Base-by-base conservation (phyloP, 495 filamentous ascomycete genomes). In the Hypoxylon trugodes region DNA sequence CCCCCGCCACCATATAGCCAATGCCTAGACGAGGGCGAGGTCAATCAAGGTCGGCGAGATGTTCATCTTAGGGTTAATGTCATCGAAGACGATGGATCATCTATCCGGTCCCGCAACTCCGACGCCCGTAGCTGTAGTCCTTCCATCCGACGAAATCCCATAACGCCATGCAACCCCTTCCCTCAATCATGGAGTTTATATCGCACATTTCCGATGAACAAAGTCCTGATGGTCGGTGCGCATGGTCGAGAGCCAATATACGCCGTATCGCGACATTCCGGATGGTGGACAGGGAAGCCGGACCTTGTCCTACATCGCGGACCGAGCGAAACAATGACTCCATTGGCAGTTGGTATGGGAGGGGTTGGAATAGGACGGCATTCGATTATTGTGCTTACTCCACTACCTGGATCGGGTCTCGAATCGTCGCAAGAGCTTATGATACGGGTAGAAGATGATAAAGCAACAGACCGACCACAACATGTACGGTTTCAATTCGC, bases 171-270 rank as follows among this genome's bases (percentile, higher is more conserved):
- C 21, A 26, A 21, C 8, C 26, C 41, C 1, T 63, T 70, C 37
- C 67, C 67, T 8, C 43, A 33, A 1, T 25, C 24, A 5, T 70
- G 59, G 56, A 59, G 49, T 32, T 46, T 70, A 48, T 70, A 70
- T 47, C 51, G 24, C 15, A 38, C 47, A n/a, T 9, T 51, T 25
- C 32, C 30, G 4, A 30, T 56, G 7, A 35, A 49, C 24, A 46
- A 49, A 24, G 12, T 42, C 4, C 47, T 63, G 28, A 48, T 48
- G 13, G 24, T 70, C 21, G 67, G 57, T 4, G 19, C 42, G 16
- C 62, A 53, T 35, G 47, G 53, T 41, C 22, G 42, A 35, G 47
- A 66, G 22, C 62, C 62, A 9, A 35, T 63, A 8, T 66, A 54
- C 49, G 59, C 54, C 9, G 57, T 66, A 4, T 49, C 58, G 12